A percentile compares a stretch with the other conserved stretches of the same genome.
Evolutionary conservation across 306 rosid species (phyloP).

Genomic region (Ormosia semicastrata): DNA sequence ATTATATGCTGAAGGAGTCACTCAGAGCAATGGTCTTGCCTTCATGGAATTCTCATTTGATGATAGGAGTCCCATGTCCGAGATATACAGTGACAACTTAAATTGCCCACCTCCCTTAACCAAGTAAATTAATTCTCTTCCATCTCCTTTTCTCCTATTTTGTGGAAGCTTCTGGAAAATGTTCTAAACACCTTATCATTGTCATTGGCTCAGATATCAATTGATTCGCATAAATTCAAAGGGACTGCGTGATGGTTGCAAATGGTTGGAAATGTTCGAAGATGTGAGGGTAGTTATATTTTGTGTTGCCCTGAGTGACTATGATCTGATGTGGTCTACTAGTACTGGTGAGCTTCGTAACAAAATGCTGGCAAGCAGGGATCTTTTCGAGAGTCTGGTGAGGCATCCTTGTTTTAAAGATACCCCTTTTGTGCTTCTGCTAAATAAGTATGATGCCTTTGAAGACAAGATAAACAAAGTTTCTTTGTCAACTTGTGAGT

Average conservation of each 20-base stretch:
- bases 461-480: conserved; percentile 69
- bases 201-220: conserved; percentile 61
- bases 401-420: conserved; percentile 68
- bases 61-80: conserved; percentile 83
- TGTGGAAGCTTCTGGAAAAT: conserved; percentile 22
- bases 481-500: conserved; percentile 77
- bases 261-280: conserved; percentile 93
- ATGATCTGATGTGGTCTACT: conserved; percentile 64
- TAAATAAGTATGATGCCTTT: conserved; percentile 76
- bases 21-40: conserved; percentile 88
- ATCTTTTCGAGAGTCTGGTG: conserved; percentile 80
- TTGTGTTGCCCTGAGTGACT: conserved; percentile 83
- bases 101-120: conserved; percentile 59
- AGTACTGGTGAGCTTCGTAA: conserved; percentile 48
- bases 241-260: conserved; percentile 81
- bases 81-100: conserved; percentile 63
- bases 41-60: conserved; percentile 84
- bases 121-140: conserved; percentile 57
- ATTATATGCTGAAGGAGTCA: conserved; percentile 81
- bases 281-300: conserved; percentile 75
- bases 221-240: conserved; percentile 71
- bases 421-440: conserved; percentile 72
- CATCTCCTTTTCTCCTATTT: conserved; percentile 17
- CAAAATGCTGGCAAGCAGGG: conserved; percentile 73
- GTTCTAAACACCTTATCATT: conserved; percentile 16